These are phyloP conservation scores for Earliella scabrosa DNA, from an alignment of 1,284 basidiomycete species.

Conservation along the genomic window DNA sequence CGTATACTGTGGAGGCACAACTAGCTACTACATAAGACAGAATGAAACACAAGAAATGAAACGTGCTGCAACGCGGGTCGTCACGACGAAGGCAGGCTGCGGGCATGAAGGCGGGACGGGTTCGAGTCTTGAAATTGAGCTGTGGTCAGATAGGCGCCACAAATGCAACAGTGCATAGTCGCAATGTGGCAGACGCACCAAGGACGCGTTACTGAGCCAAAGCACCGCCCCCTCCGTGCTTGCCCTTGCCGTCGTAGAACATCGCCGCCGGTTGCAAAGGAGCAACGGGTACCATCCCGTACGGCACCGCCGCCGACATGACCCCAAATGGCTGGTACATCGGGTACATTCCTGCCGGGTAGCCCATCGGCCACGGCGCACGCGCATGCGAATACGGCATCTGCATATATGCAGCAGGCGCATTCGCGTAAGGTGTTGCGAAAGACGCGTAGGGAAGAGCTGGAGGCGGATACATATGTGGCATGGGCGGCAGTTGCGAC, in stretches of 20 bases:
- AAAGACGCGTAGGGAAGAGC: conserved; percentile 14
- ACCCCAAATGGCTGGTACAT: conserved; percentile 24
- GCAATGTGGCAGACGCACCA: neutral
- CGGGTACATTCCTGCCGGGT: conserved; percentile 22
- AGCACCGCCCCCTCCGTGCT: conserved; percentile 14
- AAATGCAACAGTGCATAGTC: neutral
- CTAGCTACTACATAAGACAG: conserved; percentile 20
- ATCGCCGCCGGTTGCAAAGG: conserved; percentile 10
- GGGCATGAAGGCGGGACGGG: neutral
- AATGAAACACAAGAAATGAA: conserved; percentile 7
- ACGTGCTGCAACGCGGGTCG: neutral
- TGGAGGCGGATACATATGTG: conserved; percentile 8
- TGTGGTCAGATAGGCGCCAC: conserved; percentile 1
- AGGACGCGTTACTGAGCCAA: conserved; percentile 13
- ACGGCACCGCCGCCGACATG: conserved; percentile 16
- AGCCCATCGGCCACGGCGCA: conserved; percentile 20
- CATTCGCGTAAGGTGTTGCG: conserved; percentile 3
- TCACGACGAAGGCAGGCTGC: neutral
- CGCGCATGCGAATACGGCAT: conserved; percentile 17
- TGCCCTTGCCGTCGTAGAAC: conserved; percentile 22
- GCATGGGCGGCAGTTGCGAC: conserved; percentile 9
- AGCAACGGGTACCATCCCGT: conserved; percentile 21
- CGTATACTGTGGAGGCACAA: neutral
- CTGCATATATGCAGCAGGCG: conserved; percentile 16
- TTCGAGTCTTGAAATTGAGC: no score